phyloP scores from a whole-genome alignment of 257 asterid genomes.

The Cynanchum wilfordii region DNA sequence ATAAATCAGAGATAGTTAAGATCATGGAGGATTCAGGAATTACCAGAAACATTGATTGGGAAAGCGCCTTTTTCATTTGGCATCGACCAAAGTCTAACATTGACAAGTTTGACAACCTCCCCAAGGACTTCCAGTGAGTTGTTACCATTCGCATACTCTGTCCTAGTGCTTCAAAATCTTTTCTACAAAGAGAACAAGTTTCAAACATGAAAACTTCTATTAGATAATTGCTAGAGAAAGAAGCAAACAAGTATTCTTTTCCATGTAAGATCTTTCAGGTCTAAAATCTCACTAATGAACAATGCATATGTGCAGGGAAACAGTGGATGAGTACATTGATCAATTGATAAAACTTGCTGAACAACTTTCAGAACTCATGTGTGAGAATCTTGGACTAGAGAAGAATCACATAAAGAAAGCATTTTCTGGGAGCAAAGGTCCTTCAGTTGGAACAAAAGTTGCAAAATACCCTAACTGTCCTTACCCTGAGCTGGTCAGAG shows the following conservation, averaged over 20 bases:
- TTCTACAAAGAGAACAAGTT: background rate
- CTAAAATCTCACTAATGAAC: slow-evolving; percentile 11
- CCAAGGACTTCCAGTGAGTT: slow-evolving; percentile 51
- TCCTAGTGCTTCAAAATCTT: background rate
- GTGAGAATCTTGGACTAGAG: slow-evolving; percentile 67
- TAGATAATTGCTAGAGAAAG: background rate
- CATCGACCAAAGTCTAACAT: slow-evolving; percentile 73
- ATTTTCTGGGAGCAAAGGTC: slow-evolving; percentile 59
- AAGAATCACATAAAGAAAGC: slow-evolving; percentile 53
- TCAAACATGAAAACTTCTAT: background rate
- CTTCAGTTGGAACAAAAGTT: slow-evolving; percentile 72
- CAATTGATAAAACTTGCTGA: slow-evolving; percentile 63
- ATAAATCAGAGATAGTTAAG: slow-evolving; percentile 47
- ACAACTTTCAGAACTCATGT: slow-evolving; percentile 60
- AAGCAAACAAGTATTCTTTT: background rate
- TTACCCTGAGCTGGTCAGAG: slow-evolving; percentile 58
- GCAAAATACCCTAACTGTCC: slow-evolving; percentile 79
- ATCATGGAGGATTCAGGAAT: slow-evolving; percentile 35
- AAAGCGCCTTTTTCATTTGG: slow-evolving; percentile 60
- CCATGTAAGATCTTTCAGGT: background rate
- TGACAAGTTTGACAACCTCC: slow-evolving; percentile 40
- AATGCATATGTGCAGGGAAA: slow-evolving; percentile 38
- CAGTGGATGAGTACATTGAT: slow-evolving; percentile 62
- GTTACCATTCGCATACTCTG: background rate
- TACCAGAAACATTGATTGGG: slow-evolving; percentile 57